Percentiles rank a stretch among this genome's conserved stretches.
Conservation (phyloP, 2,329 filamentous ascomycete genomes). For the Coniochaeta sp. region DNA sequence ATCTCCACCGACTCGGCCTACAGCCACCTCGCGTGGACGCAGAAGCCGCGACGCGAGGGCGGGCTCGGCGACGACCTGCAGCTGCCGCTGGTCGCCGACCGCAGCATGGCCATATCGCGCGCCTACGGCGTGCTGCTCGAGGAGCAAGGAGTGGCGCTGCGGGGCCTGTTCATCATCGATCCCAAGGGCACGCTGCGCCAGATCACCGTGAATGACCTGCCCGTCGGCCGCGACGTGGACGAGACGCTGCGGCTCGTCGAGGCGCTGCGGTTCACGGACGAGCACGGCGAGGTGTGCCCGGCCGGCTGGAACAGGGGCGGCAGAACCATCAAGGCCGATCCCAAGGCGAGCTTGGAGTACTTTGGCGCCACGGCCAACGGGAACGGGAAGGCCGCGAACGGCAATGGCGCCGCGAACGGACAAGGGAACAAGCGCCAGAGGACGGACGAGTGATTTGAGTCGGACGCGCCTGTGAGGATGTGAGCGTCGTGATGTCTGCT, state of each 20-base stretch:
- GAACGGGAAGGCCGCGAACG: constrained; percentile 17
- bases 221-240: constrained; percentile 57
- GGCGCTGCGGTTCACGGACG: constrained; percentile 77
- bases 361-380: constrained; percentile 23
- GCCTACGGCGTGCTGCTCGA: constrained; percentile 59
- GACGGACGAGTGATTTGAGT: no score
- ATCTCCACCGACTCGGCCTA: constrained; percentile 56
- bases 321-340: constrained; percentile 43
- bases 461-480: no score
- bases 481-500: no score
- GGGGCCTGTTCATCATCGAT: constrained; percentile 60
- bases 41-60: constrained; percentile 50
- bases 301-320: constrained; percentile 40
- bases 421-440: no score
- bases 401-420: no score
- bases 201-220: constrained; percentile 60
- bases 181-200: constrained; percentile 52
- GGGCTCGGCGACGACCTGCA: constrained; percentile 53
- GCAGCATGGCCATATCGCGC: constrained; percentile 51
- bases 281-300: constrained; percentile 69
- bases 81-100: constrained; percentile 55
- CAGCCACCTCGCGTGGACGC: constrained; percentile 49
- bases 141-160: constrained; percentile 55
- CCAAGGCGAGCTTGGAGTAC: constrained; percentile 43
- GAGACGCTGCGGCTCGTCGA: constrained; percentile 60